These are phyloP conservation scores for Neurospora africana DNA, from an alignment of 495 filamentous ascomycete genomes.

Conservation along the genomic window DNA sequence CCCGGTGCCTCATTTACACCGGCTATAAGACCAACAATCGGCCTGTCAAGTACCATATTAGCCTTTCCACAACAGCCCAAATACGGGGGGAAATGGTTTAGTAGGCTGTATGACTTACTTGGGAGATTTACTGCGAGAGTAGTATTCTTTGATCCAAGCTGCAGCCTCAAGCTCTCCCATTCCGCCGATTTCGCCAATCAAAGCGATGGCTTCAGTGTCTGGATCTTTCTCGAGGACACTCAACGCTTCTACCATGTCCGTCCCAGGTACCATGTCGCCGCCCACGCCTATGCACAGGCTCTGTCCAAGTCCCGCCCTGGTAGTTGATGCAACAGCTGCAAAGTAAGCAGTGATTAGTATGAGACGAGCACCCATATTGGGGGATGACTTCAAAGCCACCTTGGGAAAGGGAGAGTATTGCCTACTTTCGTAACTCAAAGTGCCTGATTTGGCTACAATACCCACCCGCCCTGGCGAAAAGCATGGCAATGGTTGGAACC, in stretches of 20 bases:
- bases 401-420: background rate
- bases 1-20: conserved; percentile 56
- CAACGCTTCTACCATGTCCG: conserved; percentile 68
- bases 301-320: conserved; percentile 72
- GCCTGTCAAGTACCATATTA: conserved; percentile 34
- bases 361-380: background rate
- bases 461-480: conserved; percentile 67
- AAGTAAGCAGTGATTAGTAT: background rate
- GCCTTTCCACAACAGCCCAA: too few species aligned
- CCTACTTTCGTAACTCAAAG: conserved; percentile 64
- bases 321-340: conserved; percentile 66
- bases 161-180: conserved; percentile 71
- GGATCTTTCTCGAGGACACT: conserved; percentile 61
- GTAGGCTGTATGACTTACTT: conserved; percentile 44
- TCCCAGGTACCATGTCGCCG: conserved; percentile 75
- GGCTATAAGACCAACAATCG: conserved; percentile 69
- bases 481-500: conserved; percentile 73
- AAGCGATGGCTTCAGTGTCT: conserved; percentile 69
- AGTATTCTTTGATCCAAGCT: conserved; percentile 66
- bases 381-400: background rate
- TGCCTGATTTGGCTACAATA: conserved; percentile 81
- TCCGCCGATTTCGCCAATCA: conserved; percentile 86
- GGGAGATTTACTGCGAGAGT: conserved; percentile 43
- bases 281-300: conserved; percentile 82
- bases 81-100: background rate